phyloP scores from a whole-genome alignment of 495 filamentous ascomycete species.

The Daldinia grandis region DNA sequence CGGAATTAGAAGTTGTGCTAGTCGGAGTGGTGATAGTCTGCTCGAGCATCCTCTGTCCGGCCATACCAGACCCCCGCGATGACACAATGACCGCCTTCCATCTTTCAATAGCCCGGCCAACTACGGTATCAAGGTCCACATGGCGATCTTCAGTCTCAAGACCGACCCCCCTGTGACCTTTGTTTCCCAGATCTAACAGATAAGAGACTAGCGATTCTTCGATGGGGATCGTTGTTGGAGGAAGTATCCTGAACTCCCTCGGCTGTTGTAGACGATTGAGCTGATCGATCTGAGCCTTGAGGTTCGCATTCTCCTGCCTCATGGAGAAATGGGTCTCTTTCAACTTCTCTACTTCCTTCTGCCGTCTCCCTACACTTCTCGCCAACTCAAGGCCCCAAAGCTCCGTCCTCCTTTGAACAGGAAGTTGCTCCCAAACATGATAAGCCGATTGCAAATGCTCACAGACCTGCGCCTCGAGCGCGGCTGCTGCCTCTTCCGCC shows the following conservation, averaged over 20 bases:
- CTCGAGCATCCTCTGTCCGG: constrained; percentile 48
- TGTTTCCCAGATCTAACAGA: constrained; percentile 46
- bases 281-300: constrained; percentile 73
- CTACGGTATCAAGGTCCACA: constrained; percentile 54
- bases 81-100: constrained; percentile 62
- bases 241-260: constrained; percentile 72
- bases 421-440: constrained; percentile 71
- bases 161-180: constrained; percentile 45
- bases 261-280: constrained; percentile 74
- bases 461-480: constrained; percentile 67
- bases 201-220: constrained; percentile 51
- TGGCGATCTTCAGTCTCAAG: constrained; percentile 54
- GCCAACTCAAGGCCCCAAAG: constrained; percentile 82
- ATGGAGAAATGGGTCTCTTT: constrained; percentile 68
- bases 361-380: constrained; percentile 72
- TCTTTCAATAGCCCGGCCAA: constrained; percentile 57
- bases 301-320: constrained; percentile 75
- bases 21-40: constrained; percentile 29
- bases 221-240: constrained; percentile 69
- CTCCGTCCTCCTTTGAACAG: constrained; percentile 64
- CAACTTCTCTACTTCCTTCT: constrained; percentile 68
- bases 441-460: constrained; percentile 76
- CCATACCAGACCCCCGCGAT: constrained; percentile 48
- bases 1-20: constrained; percentile 22
- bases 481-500: constrained; percentile 52